Evolutionary conservation across 768 basidiomycete genomes (phyloP).

Genomic region (Lactarius trivialis): DNA sequence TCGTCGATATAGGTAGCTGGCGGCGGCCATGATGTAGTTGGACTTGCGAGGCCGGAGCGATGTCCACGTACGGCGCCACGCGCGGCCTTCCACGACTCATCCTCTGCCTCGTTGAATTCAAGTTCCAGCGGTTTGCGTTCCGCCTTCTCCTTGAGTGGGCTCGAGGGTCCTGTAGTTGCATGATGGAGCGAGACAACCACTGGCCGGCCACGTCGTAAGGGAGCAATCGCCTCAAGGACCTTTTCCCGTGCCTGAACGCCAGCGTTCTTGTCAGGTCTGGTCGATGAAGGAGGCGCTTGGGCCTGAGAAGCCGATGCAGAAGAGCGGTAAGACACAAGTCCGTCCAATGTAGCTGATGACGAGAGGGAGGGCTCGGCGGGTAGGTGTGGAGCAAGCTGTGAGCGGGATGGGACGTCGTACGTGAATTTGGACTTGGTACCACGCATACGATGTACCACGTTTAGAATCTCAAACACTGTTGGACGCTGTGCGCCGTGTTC

Average conservation of each 20-base stretch:
- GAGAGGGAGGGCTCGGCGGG: slow-evolving; percentile 11
- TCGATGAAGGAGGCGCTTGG: slow-evolving; percentile 25
- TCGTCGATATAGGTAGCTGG: slow-evolving; percentile 11
- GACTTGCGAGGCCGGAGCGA: slow-evolving; percentile 22
- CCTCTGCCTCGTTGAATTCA: slow-evolving; percentile 30
- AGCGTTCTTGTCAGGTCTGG: slow-evolving; percentile 36
- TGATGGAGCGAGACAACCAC: slow-evolving; percentile 22
- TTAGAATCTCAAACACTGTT: slow-evolving; percentile 79
- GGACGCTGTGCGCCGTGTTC: slow-evolving; percentile 87
- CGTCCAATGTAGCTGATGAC: slow-evolving; percentile 32
- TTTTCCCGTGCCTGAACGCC: slow-evolving; percentile 69
- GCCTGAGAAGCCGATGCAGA: slow-evolving; percentile 21
- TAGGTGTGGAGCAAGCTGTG: slow-evolving; percentile 38
- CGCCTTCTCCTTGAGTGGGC: slow-evolving; percentile 25
- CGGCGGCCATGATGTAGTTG: slow-evolving; percentile 16
- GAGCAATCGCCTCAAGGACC: slow-evolving; percentile 72
- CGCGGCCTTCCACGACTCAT: slow-evolving; percentile 23
- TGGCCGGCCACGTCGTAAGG: slow-evolving; percentile 70
- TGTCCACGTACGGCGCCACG: slow-evolving; percentile 23
- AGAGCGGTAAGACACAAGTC: slow-evolving; percentile 36
- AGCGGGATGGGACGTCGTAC: slow-evolving; percentile 54
- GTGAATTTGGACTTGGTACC: slow-evolving; percentile 78
- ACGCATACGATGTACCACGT: slow-evolving; percentile 76
- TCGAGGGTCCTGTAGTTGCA: slow-evolving; percentile 26
- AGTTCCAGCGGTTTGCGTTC: slow-evolving; percentile 19